phyloP scores from a whole-genome alignment of 306 rosid genomes.

The Castanospermum australe region DNA sequence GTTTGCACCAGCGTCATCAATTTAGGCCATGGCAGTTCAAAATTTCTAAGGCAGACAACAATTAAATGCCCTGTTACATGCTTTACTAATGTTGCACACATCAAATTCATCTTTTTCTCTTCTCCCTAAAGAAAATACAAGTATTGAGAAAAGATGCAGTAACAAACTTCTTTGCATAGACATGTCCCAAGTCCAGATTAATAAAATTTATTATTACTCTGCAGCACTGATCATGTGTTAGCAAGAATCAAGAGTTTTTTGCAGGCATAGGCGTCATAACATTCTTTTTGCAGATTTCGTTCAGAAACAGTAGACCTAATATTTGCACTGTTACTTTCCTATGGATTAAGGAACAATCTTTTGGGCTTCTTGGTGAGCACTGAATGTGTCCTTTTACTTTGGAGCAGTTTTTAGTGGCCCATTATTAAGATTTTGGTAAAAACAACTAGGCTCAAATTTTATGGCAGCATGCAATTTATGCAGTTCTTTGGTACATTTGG shows the following conservation, averaged over 20 bases:
- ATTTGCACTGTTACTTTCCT: neutral
- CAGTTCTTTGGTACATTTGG: neutral
- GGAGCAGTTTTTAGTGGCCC: neutral
- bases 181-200: no score
- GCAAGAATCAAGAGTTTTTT: neutral
- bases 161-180: no score
- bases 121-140: no score
- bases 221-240: neutral
- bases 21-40: no score
- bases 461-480: neutral
- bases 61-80: no score
- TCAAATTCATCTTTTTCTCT: no score
- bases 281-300: neutral
- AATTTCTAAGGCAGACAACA: no score
- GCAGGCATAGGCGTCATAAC: neutral
- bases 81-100: no score
- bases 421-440: no score
- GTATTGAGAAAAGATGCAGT: no score
- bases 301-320: neutral
- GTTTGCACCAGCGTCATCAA: no score
- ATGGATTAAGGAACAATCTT: neutral
- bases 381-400: neutral
- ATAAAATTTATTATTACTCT: no score
- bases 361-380: slow-evolving; percentile 2
- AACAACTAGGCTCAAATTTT: neutral